Base-by-base conservation (phyloP, 1,284 basidiomycete genomes). In the Trichosporon faecale region DNA sequence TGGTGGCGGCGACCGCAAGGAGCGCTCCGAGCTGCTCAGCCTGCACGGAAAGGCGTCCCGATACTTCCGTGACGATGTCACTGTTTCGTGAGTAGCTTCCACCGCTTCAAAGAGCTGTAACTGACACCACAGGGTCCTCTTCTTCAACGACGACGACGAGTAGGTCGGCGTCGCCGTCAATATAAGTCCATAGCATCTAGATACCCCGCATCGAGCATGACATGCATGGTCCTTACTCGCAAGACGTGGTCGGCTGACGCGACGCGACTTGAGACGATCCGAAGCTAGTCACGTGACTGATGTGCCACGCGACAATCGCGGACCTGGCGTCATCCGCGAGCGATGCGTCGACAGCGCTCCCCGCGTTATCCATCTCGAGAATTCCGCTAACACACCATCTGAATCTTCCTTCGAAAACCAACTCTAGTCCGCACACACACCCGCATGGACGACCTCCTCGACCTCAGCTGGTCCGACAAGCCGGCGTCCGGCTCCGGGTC, bases 61-160 rank as follows among this genome's bases (percentile, higher is more conserved):
- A 79, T 88, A 90, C 76, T 91, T 90, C 80, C 86, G 94, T 67
- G 94, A 97, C 79, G 95, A 97, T 83, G 88, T 93, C 40, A 95
- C 93, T 1, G 92, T 94, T n/a, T 93, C 91, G 65, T 93, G 93
- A 67, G 88, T 95, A 31, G 33, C 33, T n/a, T 3, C 40, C 49
- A 46, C 23, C 46, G 33, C 8, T n/a, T 29, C 0, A 0, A 3
- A 3, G 25, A n/a, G 0, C 31, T 11, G 40, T 29, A 25, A 31
- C 65, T 49, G 14, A 60, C 65, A 21, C 5, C 23, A 7, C 66
- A 79, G 76, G 12, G 76, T 79, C n/a, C 69, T 79, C 9, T 76
- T 79, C 70, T 76, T 79, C 40, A 74, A 74, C 35, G 68, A 73
- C 21, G 68, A 73, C 21, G 55, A 66, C n/a, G 65, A 66, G 66